A percentile compares a stretch with the other conserved stretches of the same genome.
These are phyloP conservation scores for Calonectria henricotiae DNA, from an alignment of 2,329 filamentous ascomycete genomes.

Conservation along the genomic window DNA sequence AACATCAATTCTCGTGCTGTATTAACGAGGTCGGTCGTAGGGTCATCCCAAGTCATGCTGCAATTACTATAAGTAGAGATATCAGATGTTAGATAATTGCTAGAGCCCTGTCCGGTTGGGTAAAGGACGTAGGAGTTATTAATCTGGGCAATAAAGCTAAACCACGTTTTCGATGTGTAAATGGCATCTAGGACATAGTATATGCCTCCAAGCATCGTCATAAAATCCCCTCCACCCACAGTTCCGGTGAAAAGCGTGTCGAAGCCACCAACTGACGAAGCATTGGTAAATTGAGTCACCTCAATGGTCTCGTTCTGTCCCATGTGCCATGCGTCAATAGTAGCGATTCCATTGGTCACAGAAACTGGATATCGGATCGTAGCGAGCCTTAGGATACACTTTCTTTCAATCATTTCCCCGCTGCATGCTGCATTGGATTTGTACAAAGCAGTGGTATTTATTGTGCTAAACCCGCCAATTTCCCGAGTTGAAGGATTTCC, in stretches of 20 bases:
- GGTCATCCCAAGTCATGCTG: conserved; percentile 27
- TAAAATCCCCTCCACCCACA: not conserved
- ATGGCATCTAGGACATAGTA: not conserved
- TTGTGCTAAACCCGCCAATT: not conserved
- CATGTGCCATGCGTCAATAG: not conserved
- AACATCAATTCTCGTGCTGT: conserved; percentile 27
- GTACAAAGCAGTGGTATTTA: not conserved
- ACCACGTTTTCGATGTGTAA: not conserved
- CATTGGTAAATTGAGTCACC: not conserved
- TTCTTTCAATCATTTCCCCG: not conserved
- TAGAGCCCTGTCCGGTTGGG: conserved; percentile 7
- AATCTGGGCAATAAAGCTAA: not conserved
- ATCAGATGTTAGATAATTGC: conserved; percentile 18
- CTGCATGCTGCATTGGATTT: not conserved
- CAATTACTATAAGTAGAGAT: conserved; percentile 23
- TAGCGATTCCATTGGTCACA: conserved; percentile 8
- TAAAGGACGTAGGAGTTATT: not conserved
- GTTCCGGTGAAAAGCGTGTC: not conserved
- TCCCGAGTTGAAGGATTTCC: not conserved
- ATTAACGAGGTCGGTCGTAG: conserved; percentile 17
- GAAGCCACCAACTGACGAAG: not conserved
- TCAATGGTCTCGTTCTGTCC: conserved; percentile 28
- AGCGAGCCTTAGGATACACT: not conserved
- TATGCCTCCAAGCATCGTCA: conserved; percentile 9
- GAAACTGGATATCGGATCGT: not conserved